Evolutionary conservation across 2,329 filamentous ascomycete species (phyloP).

Genomic region (Graphiopsis chlorocephala): DNA sequence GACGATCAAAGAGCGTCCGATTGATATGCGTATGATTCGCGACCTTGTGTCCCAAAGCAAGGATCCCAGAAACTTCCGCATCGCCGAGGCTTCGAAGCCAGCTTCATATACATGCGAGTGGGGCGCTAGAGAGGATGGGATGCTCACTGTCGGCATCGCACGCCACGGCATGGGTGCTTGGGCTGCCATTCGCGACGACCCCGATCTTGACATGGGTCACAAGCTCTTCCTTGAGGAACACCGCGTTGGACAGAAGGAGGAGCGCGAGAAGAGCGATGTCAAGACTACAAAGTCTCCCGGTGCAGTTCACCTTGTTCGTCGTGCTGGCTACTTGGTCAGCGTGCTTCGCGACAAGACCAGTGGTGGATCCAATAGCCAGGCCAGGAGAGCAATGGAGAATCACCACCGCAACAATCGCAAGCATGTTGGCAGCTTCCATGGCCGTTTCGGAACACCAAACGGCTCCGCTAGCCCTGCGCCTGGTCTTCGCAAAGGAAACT

Average conservation of each 20-base stretch:
- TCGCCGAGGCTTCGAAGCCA: slow-evolving; percentile 87
- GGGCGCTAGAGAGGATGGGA: slow-evolving; percentile 91
- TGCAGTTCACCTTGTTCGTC: slow-evolving; percentile 93
- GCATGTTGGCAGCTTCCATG: slow-evolving; percentile 52
- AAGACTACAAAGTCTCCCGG: slow-evolving; percentile 83
- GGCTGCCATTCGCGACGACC: slow-evolving; percentile 89
- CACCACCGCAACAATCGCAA: slow-evolving; percentile 96
- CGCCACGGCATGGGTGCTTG: slow-evolving; percentile 94
- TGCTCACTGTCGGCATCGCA: slow-evolving; percentile 92
- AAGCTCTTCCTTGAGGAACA: slow-evolving; percentile 98
- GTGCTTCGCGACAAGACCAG: slow-evolving; percentile 81
- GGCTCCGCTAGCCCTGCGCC: slow-evolving; percentile 71
- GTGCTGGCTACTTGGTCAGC: slow-evolving; percentile 92
- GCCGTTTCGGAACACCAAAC: slow-evolving; percentile 57
- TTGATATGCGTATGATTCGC: slow-evolving; percentile 80
- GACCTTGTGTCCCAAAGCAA: slow-evolving; percentile 62
- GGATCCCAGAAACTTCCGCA: slow-evolving; percentile 77
- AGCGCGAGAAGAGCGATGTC: slow-evolving; percentile 71
- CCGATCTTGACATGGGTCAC: slow-evolving; percentile 77
- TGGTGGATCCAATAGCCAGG: slow-evolving; percentile 63
- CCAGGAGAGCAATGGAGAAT: slow-evolving; percentile 80
- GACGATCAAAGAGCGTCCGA: slow-evolving; percentile 86
- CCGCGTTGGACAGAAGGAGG: slow-evolving; percentile 95
- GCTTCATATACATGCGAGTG: slow-evolving; percentile 89
- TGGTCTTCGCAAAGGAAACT: slow-evolving; percentile 33